Percentiles rank a stretch among this genome's conserved stretches.
These are phyloP conservation scores for Tolypocladium inflatum DNA, from an alignment of 2,329 filamentous ascomycete genomes.

Conservation along the genomic window DNA sequence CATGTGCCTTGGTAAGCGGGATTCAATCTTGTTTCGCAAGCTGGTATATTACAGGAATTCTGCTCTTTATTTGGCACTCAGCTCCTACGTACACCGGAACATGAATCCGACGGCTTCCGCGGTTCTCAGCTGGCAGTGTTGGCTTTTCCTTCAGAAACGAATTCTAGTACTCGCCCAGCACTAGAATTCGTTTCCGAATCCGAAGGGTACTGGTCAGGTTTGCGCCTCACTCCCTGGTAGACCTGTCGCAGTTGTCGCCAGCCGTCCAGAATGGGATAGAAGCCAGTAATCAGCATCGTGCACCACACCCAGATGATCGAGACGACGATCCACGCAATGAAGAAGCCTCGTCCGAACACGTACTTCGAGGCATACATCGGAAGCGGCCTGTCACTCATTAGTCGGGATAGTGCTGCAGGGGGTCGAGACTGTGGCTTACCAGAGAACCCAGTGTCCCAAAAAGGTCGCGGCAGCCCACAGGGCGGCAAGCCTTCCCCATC, in stretches of 20 bases:
- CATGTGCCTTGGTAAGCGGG: too few species aligned
- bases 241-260: conserved; percentile 14
- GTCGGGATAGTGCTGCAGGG: too few species aligned
- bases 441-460: conserved; percentile 42
- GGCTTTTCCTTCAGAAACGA: too few species aligned
- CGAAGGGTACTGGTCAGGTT: too few species aligned
- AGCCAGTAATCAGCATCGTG: conserved; percentile 36
- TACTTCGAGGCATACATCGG: conserved; percentile 45
- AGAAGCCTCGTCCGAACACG: conserved; percentile 38
- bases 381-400: conserved; percentile 24
- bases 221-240: conserved; percentile 5
- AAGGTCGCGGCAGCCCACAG: conserved; percentile 40
- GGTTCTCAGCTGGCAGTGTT: too few species aligned
- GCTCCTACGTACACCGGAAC: too few species aligned
- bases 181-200: too few species aligned
- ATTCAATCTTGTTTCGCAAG: not conserved
- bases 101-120: too few species aligned
- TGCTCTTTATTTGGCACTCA: not conserved
- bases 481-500: conserved; percentile 35
- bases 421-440: conserved; percentile 17
- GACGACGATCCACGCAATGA: conserved; percentile 38
- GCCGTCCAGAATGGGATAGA: conserved; percentile 41
- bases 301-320: conserved; percentile 44
- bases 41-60: too few species aligned
- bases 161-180: too few species aligned